These are phyloP conservation scores for Xylaria acuta DNA, from an alignment of 495 filamentous ascomycete genomes.

Conservation along the genomic window DNA sequence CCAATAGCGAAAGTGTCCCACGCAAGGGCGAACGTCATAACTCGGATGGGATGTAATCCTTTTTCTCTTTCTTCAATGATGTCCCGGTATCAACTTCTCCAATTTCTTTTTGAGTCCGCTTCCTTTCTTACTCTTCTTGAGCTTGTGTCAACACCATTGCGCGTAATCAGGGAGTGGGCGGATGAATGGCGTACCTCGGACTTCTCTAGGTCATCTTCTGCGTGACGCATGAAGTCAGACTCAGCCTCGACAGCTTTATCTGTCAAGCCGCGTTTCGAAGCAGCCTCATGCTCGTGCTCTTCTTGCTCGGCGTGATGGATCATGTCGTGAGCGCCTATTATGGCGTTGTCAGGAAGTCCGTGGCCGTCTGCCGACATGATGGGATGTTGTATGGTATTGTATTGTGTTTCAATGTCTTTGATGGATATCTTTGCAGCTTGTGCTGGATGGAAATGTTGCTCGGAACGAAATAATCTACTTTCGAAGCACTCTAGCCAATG, in stretches of 20 bases:
- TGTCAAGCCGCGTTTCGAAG: slow-evolving; percentile 36
- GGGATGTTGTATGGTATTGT: slow-evolving; percentile 22
- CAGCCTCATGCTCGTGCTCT: slow-evolving; percentile 42
- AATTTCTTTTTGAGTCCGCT: slow-evolving; percentile 36
- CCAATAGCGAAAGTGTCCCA: background rate
- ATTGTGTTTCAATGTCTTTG: background rate
- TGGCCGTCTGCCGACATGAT: slow-evolving; percentile 40
- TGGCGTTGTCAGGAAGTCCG: slow-evolving; percentile 37
- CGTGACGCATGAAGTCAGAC: slow-evolving; percentile 39
- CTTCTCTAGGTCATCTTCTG: slow-evolving; percentile 35
- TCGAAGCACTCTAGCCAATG: background rate
- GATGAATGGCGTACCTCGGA: slow-evolving; percentile 31
- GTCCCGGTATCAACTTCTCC: slow-evolving; percentile 35
- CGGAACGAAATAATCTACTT: background rate
- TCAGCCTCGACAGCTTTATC: slow-evolving; percentile 40
- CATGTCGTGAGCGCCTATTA: slow-evolving; percentile 40
- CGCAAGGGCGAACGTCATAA: background rate
- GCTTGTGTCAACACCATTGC: slow-evolving; percentile 2
- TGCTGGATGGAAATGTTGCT: background rate
- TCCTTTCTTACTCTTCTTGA: slow-evolving; percentile 28
- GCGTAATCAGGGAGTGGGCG: background rate
- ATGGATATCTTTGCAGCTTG: background rate
- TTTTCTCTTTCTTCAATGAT: slow-evolving; percentile 29
- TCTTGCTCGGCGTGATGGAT: slow-evolving; percentile 45
- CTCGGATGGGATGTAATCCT: background rate